Base-by-base conservation (phyloP, 371 early-diverging fungal genomes). In the Homolaphlyctis polyrhiza region DNA sequence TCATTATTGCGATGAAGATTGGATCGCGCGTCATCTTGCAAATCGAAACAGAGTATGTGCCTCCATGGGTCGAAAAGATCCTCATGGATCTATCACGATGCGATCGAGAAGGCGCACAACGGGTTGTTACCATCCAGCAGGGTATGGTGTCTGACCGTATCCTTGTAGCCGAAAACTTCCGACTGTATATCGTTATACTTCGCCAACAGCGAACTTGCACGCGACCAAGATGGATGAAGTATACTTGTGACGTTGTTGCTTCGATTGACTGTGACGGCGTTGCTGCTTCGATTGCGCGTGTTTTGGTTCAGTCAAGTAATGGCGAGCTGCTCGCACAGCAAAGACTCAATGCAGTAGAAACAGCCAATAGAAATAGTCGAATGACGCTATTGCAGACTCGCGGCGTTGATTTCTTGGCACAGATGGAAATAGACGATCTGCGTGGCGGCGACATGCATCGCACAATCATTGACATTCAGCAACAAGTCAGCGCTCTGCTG, bases 391-490 rank as follows among this genome's bases (percentile, higher is more conserved):
- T 55, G 2, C 28, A 8, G 35, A 6, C 55, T 11, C 30, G 55
- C 27, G 55, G 55, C 2, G 28, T 55, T 5, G 43, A 57, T 14
- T 59, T n/a, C 47, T 36, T 13, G 4, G 43, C 29, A 36, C 39
- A 55, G 27, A 13, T 66, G 11, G 8, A 27, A 21, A 25, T 39
- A 13, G 3, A 16, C 21, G 63, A 66, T 28, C 28, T 71, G 32
- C 62, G 27, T 35, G 66, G 66, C 36, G 62, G 68, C 18, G 52
- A 64, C 35, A n/a, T 71, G 28, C 57, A 55, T 28, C 36, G 50
- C 35, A 60, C 47, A 1, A 30, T 71, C 4, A 23, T 68, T 5
- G 68, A 61, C 8, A 39, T 62, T 29, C 60, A 68, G 29, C 49
- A 65, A 49, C 66, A 47, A 18, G 2, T 47, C n/a, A n/a, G n/a